A percentile compares a stretch with the other conserved stretches of the same genome.
These are phyloP conservation scores for Penicillium polonicum DNA, from an alignment of 2,329 filamentous ascomycete species.

Conservation along the genomic window DNA sequence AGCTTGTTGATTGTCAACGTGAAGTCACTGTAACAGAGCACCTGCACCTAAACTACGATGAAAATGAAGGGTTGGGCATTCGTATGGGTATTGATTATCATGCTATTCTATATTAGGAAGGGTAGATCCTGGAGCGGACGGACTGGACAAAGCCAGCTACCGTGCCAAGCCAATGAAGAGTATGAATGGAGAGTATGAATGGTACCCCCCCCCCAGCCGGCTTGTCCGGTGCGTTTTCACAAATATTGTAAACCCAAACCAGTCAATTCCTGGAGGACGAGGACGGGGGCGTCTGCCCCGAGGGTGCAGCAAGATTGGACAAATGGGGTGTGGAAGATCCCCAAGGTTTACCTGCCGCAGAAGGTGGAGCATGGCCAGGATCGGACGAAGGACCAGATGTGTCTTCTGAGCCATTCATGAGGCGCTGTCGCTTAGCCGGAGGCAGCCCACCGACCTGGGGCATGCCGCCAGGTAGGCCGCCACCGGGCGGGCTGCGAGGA, in stretches of 20 bases:
- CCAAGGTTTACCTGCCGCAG: slow-evolving; percentile 16
- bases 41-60: background rate
- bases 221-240: background rate
- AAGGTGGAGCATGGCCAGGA: slow-evolving; percentile 6
- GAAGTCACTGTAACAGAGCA: background rate
- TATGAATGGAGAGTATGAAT: background rate
- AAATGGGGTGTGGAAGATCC: slow-evolving; percentile 21
- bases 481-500: slow-evolving; percentile 19
- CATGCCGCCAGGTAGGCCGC: slow-evolving; percentile 15
- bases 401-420: slow-evolving; percentile 36
- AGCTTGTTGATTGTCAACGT: background rate
- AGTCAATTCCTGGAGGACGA: slow-evolving; percentile 13
- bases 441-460: slow-evolving; percentile 14
- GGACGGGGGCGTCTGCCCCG: slow-evolving; percentile 25
- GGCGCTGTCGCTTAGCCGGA: slow-evolving; percentile 36
- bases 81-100: background rate
- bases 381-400: slow-evolving; percentile 11
- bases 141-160: background rate
- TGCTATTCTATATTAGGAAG: background rate
- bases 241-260: background rate
- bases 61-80: background rate
- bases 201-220: background rate
- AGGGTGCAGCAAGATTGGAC: slow-evolving; percentile 27
- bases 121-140: background rate
- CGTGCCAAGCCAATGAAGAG: background rate